These are phyloP conservation scores for Lactifluus hygrophoroides DNA, from an alignment of 768 basidiomycete species.

Conservation along the genomic window DNA sequence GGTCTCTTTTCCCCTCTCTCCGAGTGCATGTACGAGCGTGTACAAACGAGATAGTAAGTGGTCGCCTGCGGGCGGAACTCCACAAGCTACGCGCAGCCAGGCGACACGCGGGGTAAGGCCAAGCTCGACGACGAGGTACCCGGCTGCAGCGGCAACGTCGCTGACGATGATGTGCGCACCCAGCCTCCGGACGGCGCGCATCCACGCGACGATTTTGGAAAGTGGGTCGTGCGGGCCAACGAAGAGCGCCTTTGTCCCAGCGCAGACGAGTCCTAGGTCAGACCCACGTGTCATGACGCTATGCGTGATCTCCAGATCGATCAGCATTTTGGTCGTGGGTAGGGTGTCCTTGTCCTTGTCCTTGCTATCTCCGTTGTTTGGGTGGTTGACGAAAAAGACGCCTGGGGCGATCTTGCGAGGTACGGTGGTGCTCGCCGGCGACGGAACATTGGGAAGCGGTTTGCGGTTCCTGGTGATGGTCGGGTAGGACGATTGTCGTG, in stretches of 20 bases:
- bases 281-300: neutral
- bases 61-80: slow-evolving; percentile 4
- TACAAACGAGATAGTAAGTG: neutral
- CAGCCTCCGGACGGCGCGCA: slow-evolving; percentile 7
- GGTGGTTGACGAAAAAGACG: slow-evolving; percentile 1
- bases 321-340: neutral
- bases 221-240: slow-evolving; percentile 8
- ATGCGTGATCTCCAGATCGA: slow-evolving; percentile 8
- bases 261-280: neutral
- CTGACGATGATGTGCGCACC: slow-evolving; percentile 5
- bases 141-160: slow-evolving; percentile 4
- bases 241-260: slow-evolving; percentile 9
- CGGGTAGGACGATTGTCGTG: neutral
- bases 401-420: slow-evolving; percentile 11
- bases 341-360: neutral
- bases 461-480: neutral
- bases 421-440: neutral
- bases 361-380: neutral
- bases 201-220: slow-evolving; percentile 11
- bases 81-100: slow-evolving; percentile 11
- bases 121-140: slow-evolving; percentile 10
- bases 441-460: neutral
- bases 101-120: slow-evolving; percentile 5
- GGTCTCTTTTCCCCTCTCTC: neutral
- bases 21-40: neutral